Evolutionary conservation across 1,139 yeast genomes (phyloP).

Genomic region (Debaryomyces singareniensis): DNA sequence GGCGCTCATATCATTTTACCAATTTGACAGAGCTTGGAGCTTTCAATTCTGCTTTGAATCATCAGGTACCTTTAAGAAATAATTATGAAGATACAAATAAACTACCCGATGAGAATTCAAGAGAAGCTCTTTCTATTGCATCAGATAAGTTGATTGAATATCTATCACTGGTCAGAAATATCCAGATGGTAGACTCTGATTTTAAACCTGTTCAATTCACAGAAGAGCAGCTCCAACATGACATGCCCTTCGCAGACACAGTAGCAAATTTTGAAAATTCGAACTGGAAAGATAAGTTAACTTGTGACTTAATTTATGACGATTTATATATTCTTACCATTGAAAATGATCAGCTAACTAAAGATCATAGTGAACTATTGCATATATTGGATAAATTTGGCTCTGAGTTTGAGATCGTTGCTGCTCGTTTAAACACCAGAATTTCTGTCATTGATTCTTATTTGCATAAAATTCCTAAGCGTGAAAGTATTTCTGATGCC

Average conservation of each 20-base stretch:
- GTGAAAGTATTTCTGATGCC: constrained; percentile 2
- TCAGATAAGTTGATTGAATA: constrained; percentile 8
- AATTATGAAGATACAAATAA: not conserved
- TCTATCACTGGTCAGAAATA: constrained; percentile 4
- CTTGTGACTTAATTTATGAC: constrained; percentile 27
- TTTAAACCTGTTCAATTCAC: constrained; percentile 2
- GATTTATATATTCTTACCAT: constrained; percentile 24
- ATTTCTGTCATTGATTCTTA: constrained; percentile 11
- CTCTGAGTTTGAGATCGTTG: constrained; percentile 21
- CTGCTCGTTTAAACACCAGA: constrained; percentile 19
- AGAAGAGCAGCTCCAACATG: constrained; percentile 3
- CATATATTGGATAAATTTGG: constrained; percentile 11
- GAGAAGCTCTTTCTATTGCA: constrained; percentile 6
- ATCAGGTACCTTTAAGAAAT: constrained; percentile 5
- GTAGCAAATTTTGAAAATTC: constrained; percentile 3
- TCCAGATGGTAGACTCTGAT: constrained; percentile 4
- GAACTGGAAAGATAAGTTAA: constrained; percentile 14
- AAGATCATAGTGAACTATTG: constrained; percentile 18
- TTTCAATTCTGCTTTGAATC: constrained; percentile 21
- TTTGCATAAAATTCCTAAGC: constrained; percentile 7
- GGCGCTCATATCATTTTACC: constrained; percentile 21
- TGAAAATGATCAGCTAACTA: constrained; percentile 17
- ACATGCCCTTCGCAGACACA: constrained; percentile 3
- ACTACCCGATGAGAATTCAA: constrained; percentile 2
- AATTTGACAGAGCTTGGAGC: constrained; percentile 23